Conservation (phyloP, 169 alveolate species). For the Cryptosporidium felis region DNA sequence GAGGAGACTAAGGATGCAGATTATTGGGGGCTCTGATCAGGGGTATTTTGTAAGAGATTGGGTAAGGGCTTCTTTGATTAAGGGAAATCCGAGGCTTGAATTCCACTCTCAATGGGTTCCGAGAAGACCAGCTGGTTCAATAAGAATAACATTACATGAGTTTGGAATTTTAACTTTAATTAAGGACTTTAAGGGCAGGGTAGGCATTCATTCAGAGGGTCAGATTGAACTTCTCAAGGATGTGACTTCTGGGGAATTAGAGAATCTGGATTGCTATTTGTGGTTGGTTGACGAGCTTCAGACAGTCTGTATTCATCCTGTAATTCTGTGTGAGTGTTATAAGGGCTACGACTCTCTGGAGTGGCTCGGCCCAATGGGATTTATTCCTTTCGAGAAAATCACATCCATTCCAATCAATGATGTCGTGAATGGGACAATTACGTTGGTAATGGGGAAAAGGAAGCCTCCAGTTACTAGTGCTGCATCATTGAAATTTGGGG, state of each 20-base stretch:
- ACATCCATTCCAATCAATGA: constrained; percentile 1
- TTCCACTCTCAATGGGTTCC: constrained; percentile 19
- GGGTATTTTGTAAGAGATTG: constrained; percentile 59
- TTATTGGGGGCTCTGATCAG: constrained; percentile 19
- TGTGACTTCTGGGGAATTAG: not conserved
- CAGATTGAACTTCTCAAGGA: constrained; percentile 20
- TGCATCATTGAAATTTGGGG: too few species aligned
- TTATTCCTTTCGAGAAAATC: constrained; percentile 26
- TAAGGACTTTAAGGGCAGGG: constrained; percentile 12
- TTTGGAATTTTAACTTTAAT: constrained; percentile 5
- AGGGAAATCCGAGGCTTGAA: constrained; percentile 24
- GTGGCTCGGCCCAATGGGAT: constrained; percentile 65
- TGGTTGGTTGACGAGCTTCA: constrained; percentile 62
- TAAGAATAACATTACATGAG: constrained; percentile 37
- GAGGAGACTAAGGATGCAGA: constrained; percentile 54
- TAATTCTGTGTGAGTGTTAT: not conserved
- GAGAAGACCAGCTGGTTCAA: constrained; percentile 58
- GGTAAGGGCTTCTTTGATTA: not conserved
- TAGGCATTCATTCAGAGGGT: constrained; percentile 22
- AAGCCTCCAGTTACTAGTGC: not conserved
- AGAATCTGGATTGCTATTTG: constrained; percentile 47
- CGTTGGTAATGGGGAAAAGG: not conserved
- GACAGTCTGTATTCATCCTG: constrained; percentile 53
- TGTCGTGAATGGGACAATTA: constrained; percentile 9
- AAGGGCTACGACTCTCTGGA: constrained; percentile 57